Conservation (phyloP, 371 early-diverging fungal species). For the Circinella minor region DNA sequence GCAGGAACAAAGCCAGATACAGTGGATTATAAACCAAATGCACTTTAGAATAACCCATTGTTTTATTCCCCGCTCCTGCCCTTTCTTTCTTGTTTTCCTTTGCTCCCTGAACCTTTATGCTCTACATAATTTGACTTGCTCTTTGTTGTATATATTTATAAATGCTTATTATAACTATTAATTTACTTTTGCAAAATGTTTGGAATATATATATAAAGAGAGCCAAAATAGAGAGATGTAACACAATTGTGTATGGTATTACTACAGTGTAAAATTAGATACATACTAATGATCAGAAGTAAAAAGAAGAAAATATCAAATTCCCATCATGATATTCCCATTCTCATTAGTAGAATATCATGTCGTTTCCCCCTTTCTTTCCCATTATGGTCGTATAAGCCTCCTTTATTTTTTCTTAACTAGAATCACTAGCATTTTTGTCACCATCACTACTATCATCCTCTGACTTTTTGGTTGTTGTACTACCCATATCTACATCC, state of each 20-base stretch:
- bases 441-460: not conserved
- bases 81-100: not conserved
- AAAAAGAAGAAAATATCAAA: no score
- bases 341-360: no score
- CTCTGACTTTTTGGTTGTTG: not conserved
- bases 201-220: no score
- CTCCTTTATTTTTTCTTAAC: not conserved
- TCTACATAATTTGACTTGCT: not conserved
- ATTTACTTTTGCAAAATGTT: no score
- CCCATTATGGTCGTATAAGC: no score
- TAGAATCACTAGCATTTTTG: not conserved
- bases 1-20: constrained; percentile 41
- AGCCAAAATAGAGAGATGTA: no score
- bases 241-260: no score
- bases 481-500: constrained; percentile 13
- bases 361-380: no score
- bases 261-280: not conserved
- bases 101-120: no score
- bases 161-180: no score
- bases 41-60: constrained; percentile 49
- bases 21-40: constrained; percentile 88
- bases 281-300: not conserved
- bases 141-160: not conserved
- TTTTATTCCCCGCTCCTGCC: not conserved
- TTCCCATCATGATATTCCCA: no score